These are phyloP conservation scores for Talaromyces sp. DNA, from an alignment of 2,329 filamentous ascomycete species.

Conservation along the genomic window DNA sequence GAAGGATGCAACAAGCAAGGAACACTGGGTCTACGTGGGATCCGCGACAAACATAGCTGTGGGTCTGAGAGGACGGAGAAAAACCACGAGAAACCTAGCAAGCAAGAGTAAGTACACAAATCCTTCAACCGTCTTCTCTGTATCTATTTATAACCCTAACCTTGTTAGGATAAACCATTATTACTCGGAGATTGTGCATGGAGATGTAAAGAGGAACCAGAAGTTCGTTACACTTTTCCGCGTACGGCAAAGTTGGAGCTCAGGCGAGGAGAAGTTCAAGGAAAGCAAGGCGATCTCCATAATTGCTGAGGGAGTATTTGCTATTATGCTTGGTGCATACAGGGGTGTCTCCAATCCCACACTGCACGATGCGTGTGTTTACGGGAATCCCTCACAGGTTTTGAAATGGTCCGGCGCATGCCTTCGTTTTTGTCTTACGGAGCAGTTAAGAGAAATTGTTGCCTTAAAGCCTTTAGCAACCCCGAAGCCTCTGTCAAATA, in stretches of 20 bases:
- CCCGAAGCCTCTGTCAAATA: neutral
- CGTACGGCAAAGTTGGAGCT: neutral
- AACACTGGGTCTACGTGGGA: too few species aligned
- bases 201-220: neutral
- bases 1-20: too few species aligned
- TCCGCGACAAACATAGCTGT: too few species aligned
- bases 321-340: neutral
- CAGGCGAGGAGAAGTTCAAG: neutral
- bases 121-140: too few species aligned
- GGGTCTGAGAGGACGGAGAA: too few species aligned
- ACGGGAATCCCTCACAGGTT: neutral
- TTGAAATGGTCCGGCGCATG: neutral
- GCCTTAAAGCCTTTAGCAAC: neutral
- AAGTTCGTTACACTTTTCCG: neutral
- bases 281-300: neutral
- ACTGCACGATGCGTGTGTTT: neutral
- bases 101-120: too few species aligned
- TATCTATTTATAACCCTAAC: too few species aligned
- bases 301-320: neutral
- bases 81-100: too few species aligned
- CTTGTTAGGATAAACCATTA: neutral
- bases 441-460: neutral
- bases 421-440: neutral
- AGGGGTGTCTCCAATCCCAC: neutral
- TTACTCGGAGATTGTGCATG: neutral